These are phyloP conservation scores for Pichia californica DNA, from an alignment of 805 yeast genomes.

Conservation along the genomic window DNA sequence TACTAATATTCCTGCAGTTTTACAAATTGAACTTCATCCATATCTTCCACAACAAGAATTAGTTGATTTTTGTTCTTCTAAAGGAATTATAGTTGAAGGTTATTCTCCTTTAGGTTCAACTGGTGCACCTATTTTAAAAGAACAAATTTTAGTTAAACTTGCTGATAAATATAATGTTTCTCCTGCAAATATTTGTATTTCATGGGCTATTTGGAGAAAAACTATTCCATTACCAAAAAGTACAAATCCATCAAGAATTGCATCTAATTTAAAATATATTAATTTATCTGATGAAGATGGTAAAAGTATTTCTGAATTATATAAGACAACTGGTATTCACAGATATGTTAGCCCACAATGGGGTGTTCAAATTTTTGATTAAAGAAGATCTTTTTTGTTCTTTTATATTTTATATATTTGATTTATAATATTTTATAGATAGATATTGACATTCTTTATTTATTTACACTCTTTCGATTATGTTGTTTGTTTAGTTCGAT, in stretches of 20 bases:
- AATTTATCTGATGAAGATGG: constrained; percentile 32
- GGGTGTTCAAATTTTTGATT: no score
- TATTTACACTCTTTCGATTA: no score
- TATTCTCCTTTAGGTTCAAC: constrained; percentile 72
- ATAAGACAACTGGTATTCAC: no score
- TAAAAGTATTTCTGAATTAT: no score
- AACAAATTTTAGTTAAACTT: constrained; percentile 36
- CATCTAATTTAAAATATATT: constrained; percentile 31
- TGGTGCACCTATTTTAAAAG: constrained; percentile 46
- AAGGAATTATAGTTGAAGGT: constrained; percentile 60
- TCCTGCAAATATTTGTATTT: constrained; percentile 47
- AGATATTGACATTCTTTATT: no score
- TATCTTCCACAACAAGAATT: constrained; percentile 60
- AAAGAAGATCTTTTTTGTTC: no score
- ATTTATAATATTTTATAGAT: no score
- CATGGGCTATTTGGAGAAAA: constrained; percentile 55
- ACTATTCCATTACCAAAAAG: constrained; percentile 36
- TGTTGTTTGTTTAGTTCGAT: no score
- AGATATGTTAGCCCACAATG: no score
- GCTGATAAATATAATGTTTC: constrained; percentile 39
- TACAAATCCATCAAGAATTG: constrained; percentile 27
- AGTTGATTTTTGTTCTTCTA: constrained; percentile 41
- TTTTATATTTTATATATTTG: no score
- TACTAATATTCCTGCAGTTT: constrained; percentile 52
- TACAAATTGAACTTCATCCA: constrained; percentile 77